Base-by-base conservation (phyloP, 1,284 basidiomycete genomes). In the Ceratobasidium papillatum region DNA sequence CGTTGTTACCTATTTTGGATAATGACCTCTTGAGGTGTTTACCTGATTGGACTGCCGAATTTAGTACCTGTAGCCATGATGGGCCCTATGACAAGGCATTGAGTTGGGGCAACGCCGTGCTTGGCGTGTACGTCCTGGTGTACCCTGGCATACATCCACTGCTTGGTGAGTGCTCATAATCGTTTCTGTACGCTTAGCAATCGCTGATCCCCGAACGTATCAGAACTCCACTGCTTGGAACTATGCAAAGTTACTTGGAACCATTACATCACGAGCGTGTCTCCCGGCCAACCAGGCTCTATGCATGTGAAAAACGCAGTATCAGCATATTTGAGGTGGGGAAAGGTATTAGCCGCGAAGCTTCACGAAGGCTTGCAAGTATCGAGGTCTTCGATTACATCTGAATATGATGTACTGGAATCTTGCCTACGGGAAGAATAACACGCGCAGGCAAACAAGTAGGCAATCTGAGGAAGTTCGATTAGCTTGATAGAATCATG, bases 161-260 rank as follows among this genome's bases (percentile, higher is more conserved):
- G 78, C 91, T 89, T n/a, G 92, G 92, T 91, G 68, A 77, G 86
- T 82, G 27, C 36, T 36, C 49, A 30, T 30, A 30, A 11, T 63
- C 32, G 75, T 61, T 61, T 9, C 19, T 25, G 34, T 41, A 22
- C 27, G n/a, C 59, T 25, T 30, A 43, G 19, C 45, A 17, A 47
- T 51, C 52, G 32, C 47, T 68, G 71, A 73, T 27, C 62, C 61
- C 38, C 30, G n/a, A 19, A 49, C 7, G 69, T 47, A 27, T 68
- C 71, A 93, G 91, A 91, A 11, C 84, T 92, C 82, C 91, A 93
- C 80, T 82, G 88, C n/a, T 80, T 93, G 17, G 91, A 93, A 80
- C 80, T 92, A 78, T 86, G 90, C 1, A 93, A 93, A 82, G 89
- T 90, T 1, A 84, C 85, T 7, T 93, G 91, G 92, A 93, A 93